Conservation (phyloP, 2,329 filamentous ascomycete species). For the Fusarium sp. region DNA sequence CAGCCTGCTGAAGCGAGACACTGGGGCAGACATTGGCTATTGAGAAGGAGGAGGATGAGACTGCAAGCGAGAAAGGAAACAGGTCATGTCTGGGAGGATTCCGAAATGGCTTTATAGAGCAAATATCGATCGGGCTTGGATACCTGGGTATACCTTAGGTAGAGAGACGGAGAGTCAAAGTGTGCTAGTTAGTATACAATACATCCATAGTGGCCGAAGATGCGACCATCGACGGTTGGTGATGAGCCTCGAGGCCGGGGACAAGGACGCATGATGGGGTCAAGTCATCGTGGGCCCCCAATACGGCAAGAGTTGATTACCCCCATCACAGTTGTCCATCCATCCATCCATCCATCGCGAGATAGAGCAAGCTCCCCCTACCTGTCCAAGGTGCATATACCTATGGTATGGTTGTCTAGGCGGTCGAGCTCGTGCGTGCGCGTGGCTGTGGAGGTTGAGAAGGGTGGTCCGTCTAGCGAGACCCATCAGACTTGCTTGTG, state of each 20-base stretch:
- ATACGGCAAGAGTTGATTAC: background rate
- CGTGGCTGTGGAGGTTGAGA: conserved; percentile 34
- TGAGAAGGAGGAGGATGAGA: background rate
- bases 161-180: background rate
- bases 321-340: background rate
- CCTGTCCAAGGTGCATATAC: background rate
- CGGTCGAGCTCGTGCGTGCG: conserved; percentile 4
- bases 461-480: conserved; percentile 14
- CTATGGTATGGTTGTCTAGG: background rate
- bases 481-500: background rate
- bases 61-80: background rate
- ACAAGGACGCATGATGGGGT: conserved; percentile 25
- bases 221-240: conserved; percentile 37
- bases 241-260: conserved; percentile 33
- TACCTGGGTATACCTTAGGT: background rate
- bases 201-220: conserved; percentile 11
- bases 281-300: conserved; percentile 28
- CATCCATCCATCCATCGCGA: background rate
- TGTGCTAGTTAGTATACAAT: conserved; percentile 7
- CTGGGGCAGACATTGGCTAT: conserved; percentile 43
- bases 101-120: conserved; percentile 37
- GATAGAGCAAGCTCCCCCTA: background rate
- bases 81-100: background rate
- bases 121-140: background rate
- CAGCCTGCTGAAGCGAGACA: conserved; percentile 44